Evolutionary conservation across 2,329 filamentous ascomycete genomes (phyloP).

Genomic region (Verticillium nonalfalfae): DNA sequence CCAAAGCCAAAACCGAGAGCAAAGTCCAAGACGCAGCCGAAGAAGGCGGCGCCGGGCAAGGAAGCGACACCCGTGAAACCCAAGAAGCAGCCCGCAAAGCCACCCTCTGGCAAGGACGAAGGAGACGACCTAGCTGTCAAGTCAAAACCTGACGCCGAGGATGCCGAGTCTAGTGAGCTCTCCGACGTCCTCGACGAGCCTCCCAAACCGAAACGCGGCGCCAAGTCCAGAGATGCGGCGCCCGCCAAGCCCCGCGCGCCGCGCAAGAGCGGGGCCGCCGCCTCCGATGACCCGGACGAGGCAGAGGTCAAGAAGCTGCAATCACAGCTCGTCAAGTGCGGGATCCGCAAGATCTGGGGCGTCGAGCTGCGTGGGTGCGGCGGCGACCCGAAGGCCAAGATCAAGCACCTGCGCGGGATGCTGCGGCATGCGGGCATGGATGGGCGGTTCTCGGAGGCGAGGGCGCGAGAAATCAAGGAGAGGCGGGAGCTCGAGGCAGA

Average conservation of each 20-base stretch:
- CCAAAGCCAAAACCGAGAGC: conserved; percentile 2
- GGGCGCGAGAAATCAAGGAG: conserved; percentile 83
- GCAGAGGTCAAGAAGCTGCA: conserved; percentile 85
- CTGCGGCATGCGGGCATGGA: conserved; percentile 80
- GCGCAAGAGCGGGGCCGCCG: conserved; percentile 13
- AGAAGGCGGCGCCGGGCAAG: not conserved
- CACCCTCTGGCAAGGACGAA: not conserved
- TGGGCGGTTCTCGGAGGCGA: conserved; percentile 79
- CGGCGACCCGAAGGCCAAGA: conserved; percentile 69
- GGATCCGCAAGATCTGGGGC: conserved; percentile 86
- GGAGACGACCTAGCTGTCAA: not conserved
- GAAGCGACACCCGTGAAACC: not conserved
- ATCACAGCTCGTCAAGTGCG: conserved; percentile 81
- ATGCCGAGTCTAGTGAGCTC: conserved; percentile 39
- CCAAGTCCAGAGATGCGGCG: conserved; percentile 42
- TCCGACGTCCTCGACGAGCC: conserved; percentile 74
- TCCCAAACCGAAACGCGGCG: conserved; percentile 43
- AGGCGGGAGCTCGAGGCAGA: conserved; percentile 77
- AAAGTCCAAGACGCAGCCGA: not conserved
- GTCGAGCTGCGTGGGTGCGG: conserved; percentile 72
- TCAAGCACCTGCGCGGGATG: conserved; percentile 72
- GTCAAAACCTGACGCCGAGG: conserved; percentile 7
- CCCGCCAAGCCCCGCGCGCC: conserved; percentile 17
- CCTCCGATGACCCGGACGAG: conserved; percentile 62
- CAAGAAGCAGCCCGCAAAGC: not conserved